Percentiles rank a stretch among this genome's conserved stretches.
Conservation (phyloP, 306 rosid genomes). For the Cajanus cajan region DNA sequence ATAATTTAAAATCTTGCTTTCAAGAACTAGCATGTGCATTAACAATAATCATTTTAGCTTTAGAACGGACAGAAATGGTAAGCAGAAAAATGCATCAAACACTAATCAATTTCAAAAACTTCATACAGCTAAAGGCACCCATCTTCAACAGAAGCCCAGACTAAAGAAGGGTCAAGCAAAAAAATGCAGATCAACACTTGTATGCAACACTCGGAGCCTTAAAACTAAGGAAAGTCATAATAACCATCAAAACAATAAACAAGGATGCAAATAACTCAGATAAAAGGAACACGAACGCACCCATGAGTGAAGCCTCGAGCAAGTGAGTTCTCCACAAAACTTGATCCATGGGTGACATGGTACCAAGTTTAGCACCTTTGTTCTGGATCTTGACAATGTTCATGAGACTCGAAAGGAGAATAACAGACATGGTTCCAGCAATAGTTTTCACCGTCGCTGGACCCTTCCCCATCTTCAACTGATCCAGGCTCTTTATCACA, state of each 20-base stretch:
- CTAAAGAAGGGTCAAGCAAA: background rate
- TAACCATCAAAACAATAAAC: background rate
- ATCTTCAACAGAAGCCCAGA: background rate
- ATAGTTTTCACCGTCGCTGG: slow-evolving; percentile 80
- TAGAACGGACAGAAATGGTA: background rate
- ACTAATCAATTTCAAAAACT: background rate
- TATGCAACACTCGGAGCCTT: background rate
- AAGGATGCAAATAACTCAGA: slow-evolving; percentile 6
- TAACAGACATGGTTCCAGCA: slow-evolving; percentile 93
- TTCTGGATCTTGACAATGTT: slow-evolving; percentile 95
- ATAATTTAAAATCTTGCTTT: background rate
- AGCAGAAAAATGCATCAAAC: background rate
- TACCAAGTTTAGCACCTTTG: slow-evolving; percentile 92
- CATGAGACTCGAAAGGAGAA: slow-evolving; percentile 75
- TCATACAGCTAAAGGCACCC: background rate
- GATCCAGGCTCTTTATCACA: slow-evolving; percentile 85
- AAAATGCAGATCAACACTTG: background rate
- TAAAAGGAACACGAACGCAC: slow-evolving; percentile 40
- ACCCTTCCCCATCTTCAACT: slow-evolving; percentile 83
- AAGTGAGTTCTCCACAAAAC: slow-evolving; percentile 97
- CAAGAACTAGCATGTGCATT: background rate
- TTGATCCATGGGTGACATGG: slow-evolving; percentile 99
- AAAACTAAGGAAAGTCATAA: background rate
- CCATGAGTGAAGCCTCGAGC: slow-evolving; percentile 91
- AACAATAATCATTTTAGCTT: background rate